phyloP scores from a whole-genome alignment of 495 filamentous ascomycete genomes.

The Penicillium longicatenatum region DNA sequence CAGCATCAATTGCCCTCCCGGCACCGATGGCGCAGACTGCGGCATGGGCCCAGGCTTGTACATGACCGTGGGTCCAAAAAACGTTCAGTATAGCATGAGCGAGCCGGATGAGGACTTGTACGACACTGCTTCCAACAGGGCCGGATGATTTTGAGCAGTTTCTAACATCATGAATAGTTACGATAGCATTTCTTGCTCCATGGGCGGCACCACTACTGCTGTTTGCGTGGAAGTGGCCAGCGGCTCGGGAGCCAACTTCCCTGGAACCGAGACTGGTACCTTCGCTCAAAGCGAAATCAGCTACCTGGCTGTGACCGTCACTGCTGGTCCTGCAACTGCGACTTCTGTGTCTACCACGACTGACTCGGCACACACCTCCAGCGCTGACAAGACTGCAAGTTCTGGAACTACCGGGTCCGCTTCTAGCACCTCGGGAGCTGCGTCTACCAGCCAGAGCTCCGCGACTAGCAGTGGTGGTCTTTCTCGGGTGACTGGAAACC shows the following conservation, averaged over 20 bases:
- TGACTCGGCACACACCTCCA: slow-evolving; percentile 1
- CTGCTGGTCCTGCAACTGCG: slow-evolving; percentile 23
- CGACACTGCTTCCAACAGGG: neutral
- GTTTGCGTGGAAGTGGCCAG: slow-evolving; percentile 36
- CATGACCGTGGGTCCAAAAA: slow-evolving; percentile 32
- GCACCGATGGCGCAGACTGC: slow-evolving; percentile 32
- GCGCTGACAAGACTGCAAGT: neutral
- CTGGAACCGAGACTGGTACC: slow-evolving; percentile 23
- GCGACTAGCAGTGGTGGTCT: slow-evolving; percentile 20
- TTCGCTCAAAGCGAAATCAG: slow-evolving; percentile 16
- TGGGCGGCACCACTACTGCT: slow-evolving; percentile 38
- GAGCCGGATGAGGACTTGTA: slow-evolving; percentile 11
- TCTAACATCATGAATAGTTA: slow-evolving; percentile 21
- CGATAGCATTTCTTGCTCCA: slow-evolving; percentile 31
- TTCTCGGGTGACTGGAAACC: slow-evolving; percentile 13
- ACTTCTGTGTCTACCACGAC: slow-evolving; percentile 10
- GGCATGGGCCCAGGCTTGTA: slow-evolving; percentile 36
- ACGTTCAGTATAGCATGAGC: slow-evolving; percentile 22
- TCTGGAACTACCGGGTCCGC: neutral
- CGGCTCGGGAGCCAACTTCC: slow-evolving; percentile 29
- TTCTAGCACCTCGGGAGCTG: neutral
- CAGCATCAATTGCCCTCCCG: slow-evolving; percentile 40
- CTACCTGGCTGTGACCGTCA: slow-evolving; percentile 38
- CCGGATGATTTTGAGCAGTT: neutral
- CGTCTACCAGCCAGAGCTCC: neutral